A percentile compares a stretch with the other conserved stretches of the same genome.
phyloP scores from a whole-genome alignment of 768 basidiomycete genomes.

The Termitomyces sp. region DNA sequence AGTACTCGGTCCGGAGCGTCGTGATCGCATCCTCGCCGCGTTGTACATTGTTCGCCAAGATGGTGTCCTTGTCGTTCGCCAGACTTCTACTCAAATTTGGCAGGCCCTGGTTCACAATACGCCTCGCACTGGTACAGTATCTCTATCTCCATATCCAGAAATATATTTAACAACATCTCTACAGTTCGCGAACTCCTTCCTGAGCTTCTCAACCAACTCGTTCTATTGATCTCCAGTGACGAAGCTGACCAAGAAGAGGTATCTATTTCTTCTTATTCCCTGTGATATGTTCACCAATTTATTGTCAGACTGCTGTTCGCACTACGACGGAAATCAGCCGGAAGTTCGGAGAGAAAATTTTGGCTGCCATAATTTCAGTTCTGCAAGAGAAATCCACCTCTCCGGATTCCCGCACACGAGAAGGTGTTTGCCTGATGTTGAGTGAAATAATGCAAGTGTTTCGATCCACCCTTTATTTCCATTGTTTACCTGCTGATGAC shows the following conservation, averaged over 20 bases:
- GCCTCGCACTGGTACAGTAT: slow-evolving; percentile 68
- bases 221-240: slow-evolving; percentile 70
- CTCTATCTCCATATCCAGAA: neutral
- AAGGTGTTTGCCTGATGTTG: slow-evolving; percentile 85
- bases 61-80: slow-evolving; percentile 80
- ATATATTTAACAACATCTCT: neutral
- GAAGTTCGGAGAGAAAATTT: slow-evolving; percentile 90
- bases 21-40: slow-evolving; percentile 87
- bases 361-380: slow-evolving; percentile 79
- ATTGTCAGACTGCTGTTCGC: slow-evolving; percentile 74
- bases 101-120: slow-evolving; percentile 96
- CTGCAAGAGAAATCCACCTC: slow-evolving; percentile 63
- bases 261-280: slow-evolving; percentile 19
- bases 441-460: slow-evolving; percentile 77
- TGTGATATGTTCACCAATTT: neutral
- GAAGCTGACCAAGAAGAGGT: slow-evolving; percentile 92
- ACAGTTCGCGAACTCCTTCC: slow-evolving; percentile 86
- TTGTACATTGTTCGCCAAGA: slow-evolving; percentile 94
- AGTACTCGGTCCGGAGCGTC: slow-evolving; percentile 79
- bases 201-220: slow-evolving; percentile 72
- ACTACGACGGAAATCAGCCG: slow-evolving; percentile 87
- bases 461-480: neutral
- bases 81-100: slow-evolving; percentile 94
- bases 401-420: slow-evolving; percentile 55
- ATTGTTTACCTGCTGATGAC: neutral